Percentiles rank a stretch among this genome's conserved stretches.
Conservation (phyloP, 1,139 yeast genomes). For the Hanseniaspora gamundiae region DNA sequence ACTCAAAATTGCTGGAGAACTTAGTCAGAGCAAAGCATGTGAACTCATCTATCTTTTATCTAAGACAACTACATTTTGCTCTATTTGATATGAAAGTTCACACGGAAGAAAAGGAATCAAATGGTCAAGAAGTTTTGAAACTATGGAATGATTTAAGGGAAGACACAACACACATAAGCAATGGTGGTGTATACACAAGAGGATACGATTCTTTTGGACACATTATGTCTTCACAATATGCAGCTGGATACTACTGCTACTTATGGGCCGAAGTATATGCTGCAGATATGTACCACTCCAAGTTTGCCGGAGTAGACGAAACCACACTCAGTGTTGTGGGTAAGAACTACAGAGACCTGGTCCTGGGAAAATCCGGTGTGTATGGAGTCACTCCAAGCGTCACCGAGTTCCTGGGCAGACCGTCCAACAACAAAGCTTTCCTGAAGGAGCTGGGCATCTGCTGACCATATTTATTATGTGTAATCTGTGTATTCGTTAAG, state of each 20-base stretch:
- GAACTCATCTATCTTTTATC: slow-evolving; percentile 55
- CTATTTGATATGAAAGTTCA: slow-evolving; percentile 66
- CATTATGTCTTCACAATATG: slow-evolving; percentile 67
- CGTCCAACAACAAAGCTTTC: slow-evolving; percentile 63
- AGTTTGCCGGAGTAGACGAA: slow-evolving; percentile 63
- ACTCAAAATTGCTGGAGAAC: slow-evolving; percentile 46
- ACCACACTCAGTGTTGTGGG: slow-evolving; percentile 36
- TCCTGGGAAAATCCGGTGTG: slow-evolving; percentile 63
- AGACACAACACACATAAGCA: no score
- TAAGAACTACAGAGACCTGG: slow-evolving; percentile 52
- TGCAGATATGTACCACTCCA: slow-evolving; percentile 67
- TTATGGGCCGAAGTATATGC: slow-evolving; percentile 81
- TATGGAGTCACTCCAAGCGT: slow-evolving; percentile 55
- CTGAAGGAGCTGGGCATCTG: slow-evolving; percentile 46
- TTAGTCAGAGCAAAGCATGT: slow-evolving; percentile 61
- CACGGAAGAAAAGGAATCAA: slow-evolving; percentile 29
- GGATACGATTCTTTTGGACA: slow-evolving; percentile 78
- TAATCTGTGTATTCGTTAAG: no score
- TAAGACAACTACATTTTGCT: slow-evolving; percentile 71
- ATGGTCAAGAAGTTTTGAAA: slow-evolving; percentile 35
- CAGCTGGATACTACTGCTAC: slow-evolving; percentile 79
- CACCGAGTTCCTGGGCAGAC: slow-evolving; percentile 58
- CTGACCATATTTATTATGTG: no score
- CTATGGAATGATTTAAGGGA: slow-evolving; percentile 56
- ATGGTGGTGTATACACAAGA: no score